Evolutionary conservation across 1,284 basidiomycete genomes (phyloP).

Genomic region (Grifola frondosa): DNA sequence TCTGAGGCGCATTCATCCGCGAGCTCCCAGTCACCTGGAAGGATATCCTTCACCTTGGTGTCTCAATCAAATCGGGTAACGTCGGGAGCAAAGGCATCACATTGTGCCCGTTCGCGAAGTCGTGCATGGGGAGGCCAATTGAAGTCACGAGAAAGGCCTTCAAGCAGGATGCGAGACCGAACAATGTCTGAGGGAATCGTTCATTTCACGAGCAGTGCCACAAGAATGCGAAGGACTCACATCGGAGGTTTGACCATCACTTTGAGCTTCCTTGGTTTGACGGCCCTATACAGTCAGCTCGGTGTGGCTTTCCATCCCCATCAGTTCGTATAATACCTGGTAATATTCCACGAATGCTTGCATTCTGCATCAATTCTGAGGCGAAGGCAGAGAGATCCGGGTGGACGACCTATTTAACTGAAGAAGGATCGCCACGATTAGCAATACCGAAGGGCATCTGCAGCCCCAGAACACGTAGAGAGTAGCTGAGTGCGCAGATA

Average conservation of each 20-base stretch:
- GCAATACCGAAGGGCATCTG: no score
- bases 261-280: slow-evolving; percentile 32
- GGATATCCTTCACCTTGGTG: slow-evolving; percentile 40
- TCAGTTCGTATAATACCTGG: slow-evolving; percentile 24
- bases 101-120: slow-evolving; percentile 21
- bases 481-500: no score
- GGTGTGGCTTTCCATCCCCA: slow-evolving; percentile 5
- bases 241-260: slow-evolving; percentile 28
- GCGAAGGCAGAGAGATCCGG: slow-evolving; percentile 21
- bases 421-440: no score
- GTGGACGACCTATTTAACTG: slow-evolving; percentile 23
- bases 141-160: slow-evolving; percentile 43
- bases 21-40: slow-evolving; percentile 41
- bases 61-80: slow-evolving; percentile 18
- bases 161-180: slow-evolving; percentile 44
- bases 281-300: slow-evolving; percentile 30
- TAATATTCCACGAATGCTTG: slow-evolving; percentile 24
- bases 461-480: no score
- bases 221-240: slow-evolving; percentile 17
- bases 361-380: slow-evolving; percentile 13
- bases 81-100: slow-evolving; percentile 15
- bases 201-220: not conserved
- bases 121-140: slow-evolving; percentile 33
- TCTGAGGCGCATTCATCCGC: slow-evolving; percentile 35
- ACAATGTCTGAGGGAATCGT: slow-evolving; percentile 33